Base-by-base conservation (phyloP, 2,329 filamentous ascomycete genomes). In the Sclerotinia borealis region DNA sequence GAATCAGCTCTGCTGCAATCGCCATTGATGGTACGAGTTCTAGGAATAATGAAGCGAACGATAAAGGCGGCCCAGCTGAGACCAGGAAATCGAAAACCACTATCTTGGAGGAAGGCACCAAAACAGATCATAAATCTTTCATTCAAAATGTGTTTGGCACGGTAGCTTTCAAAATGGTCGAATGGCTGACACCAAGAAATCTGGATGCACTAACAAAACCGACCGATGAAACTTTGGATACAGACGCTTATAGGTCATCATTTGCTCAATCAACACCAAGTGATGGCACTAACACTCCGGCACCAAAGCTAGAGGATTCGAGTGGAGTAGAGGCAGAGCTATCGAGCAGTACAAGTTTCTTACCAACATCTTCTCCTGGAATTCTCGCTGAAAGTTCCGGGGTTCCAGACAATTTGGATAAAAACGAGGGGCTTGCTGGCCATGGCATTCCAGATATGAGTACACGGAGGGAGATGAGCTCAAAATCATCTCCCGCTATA, bases 91-190 rank as follows among this genome's bases (percentile, higher is more conserved):
- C 48, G 17, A 54, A 43, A 47, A 17, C 48, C 5, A 37, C 29
- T 7, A 61, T 55, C 22, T 43, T 71, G 34, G 67, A 70, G n/a
- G 65, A 71, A 54, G 62, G 65, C 15, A 69, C 74, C 70, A 72
- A 73, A 54, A 86, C 82, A 68, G 85, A 88, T 68, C 79, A 79
- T 1, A 85, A 84, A 69, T 87, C 85, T 2, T 84, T 88, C 63
- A 82, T 83, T 2, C 86, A 88, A 68, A 86, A 86, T 66, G 77
- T 88, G 9, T 88, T 89, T 69, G 85, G 81, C 8, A 87, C 86
- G 0, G 83, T 83, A 13, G 82, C 87, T 13, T 86, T 89, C 73
- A 88, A 86, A 70, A 89, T 89, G 85, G 70, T 89, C 4, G 86
- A 89, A 72, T 89, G 85, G 86, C 76, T 89, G n/a, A 85, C 85